phyloP scores from a whole-genome alignment of 2,329 filamentous ascomycete genomes.

The Fusarium armeniacum region DNA sequence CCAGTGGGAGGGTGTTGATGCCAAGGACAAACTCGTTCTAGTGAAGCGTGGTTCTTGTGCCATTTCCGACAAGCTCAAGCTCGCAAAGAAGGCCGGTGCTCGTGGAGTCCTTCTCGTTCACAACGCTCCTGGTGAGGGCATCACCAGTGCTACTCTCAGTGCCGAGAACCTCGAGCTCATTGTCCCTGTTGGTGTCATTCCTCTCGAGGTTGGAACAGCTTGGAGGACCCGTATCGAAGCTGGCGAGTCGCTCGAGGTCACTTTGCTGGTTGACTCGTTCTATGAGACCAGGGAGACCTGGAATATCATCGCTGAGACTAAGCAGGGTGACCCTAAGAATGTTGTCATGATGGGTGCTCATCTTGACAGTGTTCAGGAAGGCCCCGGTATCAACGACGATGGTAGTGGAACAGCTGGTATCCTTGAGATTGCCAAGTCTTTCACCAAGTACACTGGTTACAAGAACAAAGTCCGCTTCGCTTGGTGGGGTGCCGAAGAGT shows the following conservation, averaged over 20 bases:
- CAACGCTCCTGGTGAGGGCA: conserved; percentile 64
- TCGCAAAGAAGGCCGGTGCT: conserved; percentile 60
- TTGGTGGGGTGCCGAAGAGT: conserved; percentile 62
- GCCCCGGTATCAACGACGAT: conserved; percentile 60
- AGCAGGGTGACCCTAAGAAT: conserved; percentile 59
- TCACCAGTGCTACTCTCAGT: conserved; percentile 67
- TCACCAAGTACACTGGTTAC: conserved; percentile 57
- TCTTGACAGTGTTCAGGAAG: conserved; percentile 58
- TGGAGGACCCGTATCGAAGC: conserved; percentile 55
- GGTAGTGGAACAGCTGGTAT: conserved; percentile 57
- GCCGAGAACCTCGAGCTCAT: conserved; percentile 56
- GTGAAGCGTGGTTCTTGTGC: conserved; percentile 61
- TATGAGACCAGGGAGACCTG: conserved; percentile 56
- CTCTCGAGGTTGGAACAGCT: conserved; percentile 53
- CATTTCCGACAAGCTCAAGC: conserved; percentile 60
- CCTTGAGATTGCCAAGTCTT: conserved; percentile 56
- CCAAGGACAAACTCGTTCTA: conserved; percentile 60
- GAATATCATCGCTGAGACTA: conserved; percentile 61
- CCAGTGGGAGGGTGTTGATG: conserved; percentile 62
- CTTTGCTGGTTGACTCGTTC: conserved; percentile 56
- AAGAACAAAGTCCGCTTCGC: conserved; percentile 61
- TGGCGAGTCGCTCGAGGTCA: conserved; percentile 54
- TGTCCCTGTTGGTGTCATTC: conserved; percentile 56
- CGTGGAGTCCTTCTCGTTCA: conserved; percentile 71
- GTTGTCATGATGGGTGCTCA: conserved; percentile 61